Conservation (phyloP, 768 basidiomycete species). For the Amanita pallidorosea region DNA sequence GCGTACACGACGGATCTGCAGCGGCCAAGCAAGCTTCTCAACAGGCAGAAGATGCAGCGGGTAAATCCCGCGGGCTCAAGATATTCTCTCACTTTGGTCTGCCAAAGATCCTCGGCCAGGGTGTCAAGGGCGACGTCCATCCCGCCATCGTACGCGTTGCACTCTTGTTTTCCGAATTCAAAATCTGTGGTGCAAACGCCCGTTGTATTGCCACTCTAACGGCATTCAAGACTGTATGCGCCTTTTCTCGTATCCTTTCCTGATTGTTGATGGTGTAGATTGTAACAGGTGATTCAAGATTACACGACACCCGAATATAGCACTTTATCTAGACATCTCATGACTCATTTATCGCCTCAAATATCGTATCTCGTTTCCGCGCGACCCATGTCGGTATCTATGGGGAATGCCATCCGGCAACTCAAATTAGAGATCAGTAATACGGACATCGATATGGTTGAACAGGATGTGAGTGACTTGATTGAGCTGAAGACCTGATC, state of each 20-base stretch:
- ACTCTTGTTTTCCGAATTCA: conserved; percentile 85
- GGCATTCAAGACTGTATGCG: conserved; percentile 81
- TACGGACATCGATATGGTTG: conserved; percentile 86
- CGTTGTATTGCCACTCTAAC: conserved; percentile 87
- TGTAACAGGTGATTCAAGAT: conserved; percentile 73
- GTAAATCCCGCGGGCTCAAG: conserved; percentile 51
- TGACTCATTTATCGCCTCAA: conserved; percentile 88
- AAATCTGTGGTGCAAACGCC: conserved; percentile 90
- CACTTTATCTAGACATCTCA: conserved; percentile 82
- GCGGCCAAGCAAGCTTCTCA: conserved; percentile 5
- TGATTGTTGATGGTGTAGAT: conserved; percentile 3
- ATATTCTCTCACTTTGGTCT: conserved; percentile 84
- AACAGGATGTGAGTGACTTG: conserved; percentile 66
- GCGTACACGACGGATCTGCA: neutral
- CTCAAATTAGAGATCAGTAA: conserved; percentile 92
- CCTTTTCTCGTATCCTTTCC: conserved; percentile 9
- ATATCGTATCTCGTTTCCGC: conserved; percentile 84
- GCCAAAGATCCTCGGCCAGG: conserved; percentile 44
- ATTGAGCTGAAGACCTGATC: neutral
- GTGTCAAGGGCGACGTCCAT: conserved; percentile 79
- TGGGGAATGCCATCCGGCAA: conserved; percentile 91
- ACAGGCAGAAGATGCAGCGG: conserved; percentile 19
- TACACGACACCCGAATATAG: conserved; percentile 81
- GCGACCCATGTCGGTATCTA: conserved; percentile 84
- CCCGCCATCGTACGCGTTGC: conserved; percentile 82